Evolutionary conservation across 805 yeast genomes (phyloP).

Genomic region (Ogataea dorogensis): DNA sequence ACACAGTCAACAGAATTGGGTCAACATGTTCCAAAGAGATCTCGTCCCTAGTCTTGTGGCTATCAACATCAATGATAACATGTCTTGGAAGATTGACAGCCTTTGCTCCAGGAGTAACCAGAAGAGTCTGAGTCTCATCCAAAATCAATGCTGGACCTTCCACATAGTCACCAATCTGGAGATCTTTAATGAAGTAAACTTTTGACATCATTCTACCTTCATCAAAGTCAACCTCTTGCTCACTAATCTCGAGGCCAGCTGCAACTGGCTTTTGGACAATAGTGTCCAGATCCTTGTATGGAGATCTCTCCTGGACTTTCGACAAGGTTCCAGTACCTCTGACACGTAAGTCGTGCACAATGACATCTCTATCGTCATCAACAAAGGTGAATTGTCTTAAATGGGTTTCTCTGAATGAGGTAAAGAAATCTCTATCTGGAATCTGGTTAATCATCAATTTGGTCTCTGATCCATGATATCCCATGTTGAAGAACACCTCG

Average conservation of each 20-base stretch:
- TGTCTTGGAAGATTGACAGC: conserved; percentile 36
- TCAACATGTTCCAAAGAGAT: conserved; percentile 42
- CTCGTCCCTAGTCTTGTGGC: conserved; percentile 31
- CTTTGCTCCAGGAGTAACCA: conserved; percentile 35
- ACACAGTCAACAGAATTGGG: conserved; percentile 44
- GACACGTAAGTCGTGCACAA: conserved; percentile 56
- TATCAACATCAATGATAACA: conserved; percentile 30
- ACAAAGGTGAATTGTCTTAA: conserved; percentile 67
- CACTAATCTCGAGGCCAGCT: conserved; percentile 42
- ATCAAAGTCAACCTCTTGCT: conserved; percentile 39
- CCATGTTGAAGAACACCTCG: conserved; percentile 50
- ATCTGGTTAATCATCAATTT: conserved; percentile 56
- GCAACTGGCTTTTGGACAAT: conserved; percentile 40
- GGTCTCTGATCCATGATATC: conserved; percentile 81
- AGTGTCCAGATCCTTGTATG: conserved; percentile 34
- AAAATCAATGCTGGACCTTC: conserved; percentile 45
- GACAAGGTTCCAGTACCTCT: conserved; percentile 66
- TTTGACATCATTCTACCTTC: conserved; percentile 26
- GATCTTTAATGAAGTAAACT: conserved; percentile 49
- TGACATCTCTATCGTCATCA: conserved; percentile 49
- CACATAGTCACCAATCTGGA: conserved; percentile 49
- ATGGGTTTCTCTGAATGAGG: conserved; percentile 50
- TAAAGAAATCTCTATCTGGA: conserved; percentile 33
- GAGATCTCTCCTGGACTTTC: conserved; percentile 15
- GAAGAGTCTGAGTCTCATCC: conserved; percentile 38